A percentile compares a stretch with the other conserved stretches of the same genome.
phyloP scores from a whole-genome alignment of 495 filamentous ascomycete species.

The Talaromyces adpressus region DNA sequence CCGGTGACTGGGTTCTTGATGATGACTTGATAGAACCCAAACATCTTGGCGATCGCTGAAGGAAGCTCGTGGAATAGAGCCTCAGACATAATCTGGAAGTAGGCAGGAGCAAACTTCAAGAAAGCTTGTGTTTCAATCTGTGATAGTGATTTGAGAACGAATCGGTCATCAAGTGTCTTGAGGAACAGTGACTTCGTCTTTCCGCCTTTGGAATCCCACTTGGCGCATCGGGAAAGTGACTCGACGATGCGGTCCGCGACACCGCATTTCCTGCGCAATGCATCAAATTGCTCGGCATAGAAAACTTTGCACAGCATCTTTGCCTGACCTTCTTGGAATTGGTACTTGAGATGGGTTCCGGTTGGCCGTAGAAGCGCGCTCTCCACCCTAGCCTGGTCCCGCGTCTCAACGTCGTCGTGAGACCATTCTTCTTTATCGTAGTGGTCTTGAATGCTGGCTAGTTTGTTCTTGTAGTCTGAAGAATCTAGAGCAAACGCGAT shows the following conservation, averaged over 20 bases:
- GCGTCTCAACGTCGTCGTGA: conserved; percentile 17
- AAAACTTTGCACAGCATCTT: conserved; percentile 98
- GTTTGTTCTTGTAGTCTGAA: conserved; percentile 73
- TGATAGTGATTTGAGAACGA: conserved; percentile 85
- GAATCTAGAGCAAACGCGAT: conserved; percentile 88
- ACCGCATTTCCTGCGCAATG: conserved; percentile 84
- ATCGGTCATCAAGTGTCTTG: conserved; percentile 90
- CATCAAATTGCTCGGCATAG: conserved; percentile 96
- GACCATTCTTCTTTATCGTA: conserved; percentile 33
- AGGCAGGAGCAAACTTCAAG: conserved; percentile 87
- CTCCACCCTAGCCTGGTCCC: conserved; percentile 55
- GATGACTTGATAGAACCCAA: conserved; percentile 93
- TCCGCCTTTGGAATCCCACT: conserved; percentile 97
- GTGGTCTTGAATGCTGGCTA: conserved; percentile 61
- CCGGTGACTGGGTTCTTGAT: conserved; percentile 93
- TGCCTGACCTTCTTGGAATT: conserved; percentile 83
- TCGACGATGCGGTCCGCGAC: conserved; percentile 91
- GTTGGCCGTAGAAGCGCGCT: conserved; percentile 71
- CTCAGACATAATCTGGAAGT: conserved; percentile 95
- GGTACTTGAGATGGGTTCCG: conserved; percentile 88
- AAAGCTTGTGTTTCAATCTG: conserved; percentile 90
- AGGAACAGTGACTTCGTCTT: conserved; percentile 98
- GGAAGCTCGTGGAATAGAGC: conserved; percentile 94
- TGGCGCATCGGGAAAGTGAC: conserved; percentile 86
- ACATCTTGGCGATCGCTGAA: conserved; percentile 98